A percentile compares a stretch with the other conserved stretches of the same genome.
These are phyloP conservation scores for Penstemon davidsonii DNA, from an alignment of 257 asterid species.

Conservation along the genomic window DNA sequence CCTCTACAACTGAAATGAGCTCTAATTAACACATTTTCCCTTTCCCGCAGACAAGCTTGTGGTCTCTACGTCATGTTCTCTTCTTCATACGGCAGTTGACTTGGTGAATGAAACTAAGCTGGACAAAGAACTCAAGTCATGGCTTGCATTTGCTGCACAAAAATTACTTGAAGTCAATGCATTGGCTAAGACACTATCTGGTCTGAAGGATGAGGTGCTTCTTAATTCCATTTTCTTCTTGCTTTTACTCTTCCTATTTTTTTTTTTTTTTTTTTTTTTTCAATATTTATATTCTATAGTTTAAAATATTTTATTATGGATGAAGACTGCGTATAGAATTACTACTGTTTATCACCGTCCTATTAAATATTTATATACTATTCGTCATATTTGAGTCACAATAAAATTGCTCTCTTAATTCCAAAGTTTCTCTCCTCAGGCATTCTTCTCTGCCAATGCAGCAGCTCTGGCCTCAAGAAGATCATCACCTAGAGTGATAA, in stretches of 20 bases:
- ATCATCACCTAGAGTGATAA: constrained; percentile 70
- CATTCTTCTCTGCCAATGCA: constrained; percentile 65
- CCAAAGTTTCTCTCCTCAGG: constrained; percentile 34
- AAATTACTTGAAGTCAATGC: constrained; percentile 78
- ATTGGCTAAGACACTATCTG: constrained; percentile 70
- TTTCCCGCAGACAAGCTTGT: constrained; percentile 66
- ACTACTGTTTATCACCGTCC: neutral
- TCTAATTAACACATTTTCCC: neutral
- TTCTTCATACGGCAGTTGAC: constrained; percentile 83
- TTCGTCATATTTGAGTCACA: neutral
- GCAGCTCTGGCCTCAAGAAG: constrained; percentile 77
- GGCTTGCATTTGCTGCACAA: constrained; percentile 90
- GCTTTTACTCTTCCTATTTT: neutral
- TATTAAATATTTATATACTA: neutral
- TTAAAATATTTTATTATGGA: neutral
- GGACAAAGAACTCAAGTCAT: constrained; percentile 68
- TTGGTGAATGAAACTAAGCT: constrained; percentile 67
- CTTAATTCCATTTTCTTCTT: neutral
- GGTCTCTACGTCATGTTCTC: constrained; percentile 83
- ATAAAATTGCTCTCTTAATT: neutral
- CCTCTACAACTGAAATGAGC: neutral
- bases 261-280: too few relatives aligned
- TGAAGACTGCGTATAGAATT: neutral
- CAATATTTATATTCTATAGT: neutral
- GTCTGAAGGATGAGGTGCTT: constrained; percentile 68